Base-by-base conservation (phyloP, 192 early-diverging fungal species). In the Backusella parvicylindrica region DNA sequence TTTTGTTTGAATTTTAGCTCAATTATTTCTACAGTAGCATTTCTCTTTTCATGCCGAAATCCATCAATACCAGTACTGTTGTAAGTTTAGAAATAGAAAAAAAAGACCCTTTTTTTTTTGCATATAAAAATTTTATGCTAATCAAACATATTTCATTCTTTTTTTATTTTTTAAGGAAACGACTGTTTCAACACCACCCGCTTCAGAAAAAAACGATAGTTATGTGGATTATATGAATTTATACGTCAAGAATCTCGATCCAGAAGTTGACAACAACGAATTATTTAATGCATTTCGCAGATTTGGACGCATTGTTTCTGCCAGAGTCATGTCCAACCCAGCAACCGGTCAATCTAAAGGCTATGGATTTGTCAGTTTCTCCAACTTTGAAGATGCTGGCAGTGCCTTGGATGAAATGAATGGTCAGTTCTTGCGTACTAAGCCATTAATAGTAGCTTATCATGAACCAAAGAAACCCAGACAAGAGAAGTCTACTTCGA, bases 241-340 rank as follows among this genome's bases (percentile, higher is more conserved):
- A 74, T 98, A 96, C 83, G 96, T 98, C 87, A 98, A 98, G 86
- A 98, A 98, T 89, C 84, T 98, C 47, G 95, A 97, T 85, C 84
- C 91, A 33, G 85, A 90, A 60, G 96, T 98, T 75, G 94, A 96
- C 85, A 94, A 94, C 85, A 92, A 93, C 82, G 94, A 95, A 38
- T 87, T 98, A 53, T 94, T 95, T 84, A 94, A 97, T 78, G 92
- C 93, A 37, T 98, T 98, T 82, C 85, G 91, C 40, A 89, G 90
- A 70, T 98, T 95, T 72, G 96, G 96, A 53, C 86, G 84, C 76
- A 96, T 98, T 69, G 87, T 97, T 26, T 92, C 90, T 75, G 95
- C 95, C 86, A 94, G 96, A 84, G 95, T 98, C 68, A 94, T 92
- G 72, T 84, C 86, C 70, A 88, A 91, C 70, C 88, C 87, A 37